Base-by-base conservation (phyloP, 345 rosid genomes). In the Lumnitzera racemosa region DNA sequence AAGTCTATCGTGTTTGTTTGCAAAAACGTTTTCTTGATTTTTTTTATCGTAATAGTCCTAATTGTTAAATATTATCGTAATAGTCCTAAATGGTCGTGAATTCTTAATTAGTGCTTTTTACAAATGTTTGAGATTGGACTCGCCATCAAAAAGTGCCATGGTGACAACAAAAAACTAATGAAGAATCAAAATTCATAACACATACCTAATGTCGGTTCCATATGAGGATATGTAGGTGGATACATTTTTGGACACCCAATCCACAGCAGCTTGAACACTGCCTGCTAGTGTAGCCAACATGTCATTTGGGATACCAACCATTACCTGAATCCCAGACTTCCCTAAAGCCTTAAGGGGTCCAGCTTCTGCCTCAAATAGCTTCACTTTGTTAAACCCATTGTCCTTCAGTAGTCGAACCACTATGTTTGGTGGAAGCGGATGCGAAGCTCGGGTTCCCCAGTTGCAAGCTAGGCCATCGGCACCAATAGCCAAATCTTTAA, bases 251-350 rank as follows among this genome's bases (percentile, higher is more conserved):
- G 80, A 80, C 43, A 88, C 97, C 95, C 95, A 94, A 0, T 75
- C 74, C 31, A 81, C 67, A 1, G 97, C 95, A 52, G 62, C 66
- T 20, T 74, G 66, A 24, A 80, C 86, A 41, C 79, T 80, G 59
- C 80, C 59, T 0, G 98, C 88, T 48, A 92, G 76, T 1, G 85
- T 59, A 11, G 78, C 82, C 43, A 92, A 66, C 53, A 90, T 68
- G 4, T 94, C 89, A 67, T 90, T 94, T 5, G 96, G 97, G 47
- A 94, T 94, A 36, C 99, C 99, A 4, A 94, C 86, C 96, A 90
- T 90, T 49, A 90, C 96, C 29, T 90, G 83, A 29, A 86, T 94
- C 53, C 95, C 97, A 1, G 99, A 94, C 41, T 70, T 81, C 8
- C 91, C 97, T 0, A 94, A 82, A 43, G 99, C 99, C 56, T 70